These are phyloP conservation scores for Sporothrix luriei DNA, from an alignment of 2,329 filamentous ascomycete genomes.

Conservation along the genomic window DNA sequence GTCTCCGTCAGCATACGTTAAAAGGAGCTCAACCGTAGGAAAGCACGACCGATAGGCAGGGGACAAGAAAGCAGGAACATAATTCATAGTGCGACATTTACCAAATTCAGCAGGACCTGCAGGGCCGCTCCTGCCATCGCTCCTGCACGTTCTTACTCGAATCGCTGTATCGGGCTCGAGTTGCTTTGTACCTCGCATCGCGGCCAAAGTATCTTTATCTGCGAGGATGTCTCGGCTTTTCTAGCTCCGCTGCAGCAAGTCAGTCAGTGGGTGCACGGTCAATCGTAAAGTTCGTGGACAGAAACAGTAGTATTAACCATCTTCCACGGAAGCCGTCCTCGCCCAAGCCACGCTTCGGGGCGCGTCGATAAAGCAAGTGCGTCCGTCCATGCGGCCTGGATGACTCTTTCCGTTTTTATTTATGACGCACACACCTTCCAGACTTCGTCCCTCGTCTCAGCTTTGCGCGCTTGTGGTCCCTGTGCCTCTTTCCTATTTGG, in stretches of 20 bases:
- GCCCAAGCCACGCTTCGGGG: no score
- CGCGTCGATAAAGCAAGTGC: background rate
- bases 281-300: background rate
- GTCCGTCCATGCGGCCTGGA: slow-evolving; percentile 7
- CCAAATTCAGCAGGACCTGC: slow-evolving; percentile 18
- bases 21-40: background rate
- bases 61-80: background rate
- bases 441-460: background rate
- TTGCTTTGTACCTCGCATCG: background rate
- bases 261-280: background rate
- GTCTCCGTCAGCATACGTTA: slow-evolving; percentile 8
- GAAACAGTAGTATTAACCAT: background rate
- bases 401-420: slow-evolving; percentile 16
- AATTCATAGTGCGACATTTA: background rate
- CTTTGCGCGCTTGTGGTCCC: background rate
- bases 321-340: slow-evolving; percentile 1
- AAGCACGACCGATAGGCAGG: background rate
- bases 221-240: background rate
- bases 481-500: slow-evolving; percentile 13
- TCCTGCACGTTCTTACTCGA: slow-evolving; percentile 7
- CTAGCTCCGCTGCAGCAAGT: slow-evolving; percentile 4
- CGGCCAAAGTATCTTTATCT: background rate
- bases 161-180: slow-evolving; percentile 8
- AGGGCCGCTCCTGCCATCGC: slow-evolving; percentile 7
- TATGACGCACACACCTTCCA: background rate